Evolutionary conservation across 108 stramenopile genomes (phyloP).

Genomic region (Nitzschia sp.): DNA sequence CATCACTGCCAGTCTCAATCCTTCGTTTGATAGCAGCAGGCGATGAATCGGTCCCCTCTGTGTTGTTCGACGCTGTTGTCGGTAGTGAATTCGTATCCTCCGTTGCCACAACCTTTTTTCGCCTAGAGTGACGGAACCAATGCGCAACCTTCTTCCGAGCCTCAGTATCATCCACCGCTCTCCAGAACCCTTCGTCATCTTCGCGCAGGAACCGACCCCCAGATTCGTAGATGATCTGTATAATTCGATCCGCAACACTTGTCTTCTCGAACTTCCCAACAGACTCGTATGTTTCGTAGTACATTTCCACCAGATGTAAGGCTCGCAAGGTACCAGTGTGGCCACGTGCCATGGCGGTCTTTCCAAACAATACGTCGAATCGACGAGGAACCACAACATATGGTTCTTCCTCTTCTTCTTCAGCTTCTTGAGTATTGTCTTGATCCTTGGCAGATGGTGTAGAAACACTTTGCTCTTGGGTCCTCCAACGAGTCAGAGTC

Average conservation of each 20-base stretch:
- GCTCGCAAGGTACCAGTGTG: conserved; percentile 25
- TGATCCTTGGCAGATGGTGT: too few species aligned
- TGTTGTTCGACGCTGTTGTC: too few species aligned
- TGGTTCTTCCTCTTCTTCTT: not conserved
- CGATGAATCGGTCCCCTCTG: too few species aligned
- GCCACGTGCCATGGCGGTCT: not conserved
- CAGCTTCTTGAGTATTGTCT: not conserved
- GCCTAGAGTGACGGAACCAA: not conserved
- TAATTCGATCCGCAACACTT: conserved; percentile 8
- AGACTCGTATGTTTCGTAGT: conserved; percentile 6
- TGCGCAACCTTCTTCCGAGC: not conserved
- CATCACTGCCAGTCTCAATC: too few species aligned
- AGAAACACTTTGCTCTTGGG: conserved; percentile 8
- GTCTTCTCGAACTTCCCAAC: conserved; percentile 2
- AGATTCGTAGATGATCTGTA: conserved; percentile 21
- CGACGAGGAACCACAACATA: conserved; percentile 3
- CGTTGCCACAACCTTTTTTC: not conserved
- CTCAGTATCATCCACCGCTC: not conserved
- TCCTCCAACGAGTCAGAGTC: not conserved
- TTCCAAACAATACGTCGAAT: conserved; percentile 25
- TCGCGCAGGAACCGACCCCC: conserved; percentile 15
- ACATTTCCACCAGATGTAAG: conserved; percentile 16
- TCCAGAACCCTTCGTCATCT: not conserved
- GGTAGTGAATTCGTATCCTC: too few species aligned
- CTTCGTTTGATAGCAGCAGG: too few species aligned